Evolutionary conservation across 2,329 filamentous ascomycete species (phyloP).

Genomic region (Penicillium freii): DNA sequence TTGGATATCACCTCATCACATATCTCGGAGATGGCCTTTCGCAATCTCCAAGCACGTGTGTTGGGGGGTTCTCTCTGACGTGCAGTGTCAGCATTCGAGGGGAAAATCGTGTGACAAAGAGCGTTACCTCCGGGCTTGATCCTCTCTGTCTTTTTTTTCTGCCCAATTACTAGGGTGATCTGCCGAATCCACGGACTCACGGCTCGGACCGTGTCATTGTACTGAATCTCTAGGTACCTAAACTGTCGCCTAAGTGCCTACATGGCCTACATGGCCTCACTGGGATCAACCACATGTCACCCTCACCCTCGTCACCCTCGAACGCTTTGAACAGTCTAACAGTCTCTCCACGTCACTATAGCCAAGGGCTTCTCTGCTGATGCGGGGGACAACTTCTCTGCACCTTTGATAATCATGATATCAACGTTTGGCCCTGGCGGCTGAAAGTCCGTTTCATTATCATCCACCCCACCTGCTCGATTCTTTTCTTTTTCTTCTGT

Average conservation of each 20-base stretch:
- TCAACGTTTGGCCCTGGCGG: slow-evolving; percentile 14
- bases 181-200: slow-evolving; percentile 18
- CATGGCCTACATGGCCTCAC: background rate
- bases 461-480: slow-evolving; percentile 22
- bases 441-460: slow-evolving; percentile 13
- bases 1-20: background rate
- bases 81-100: slow-evolving; percentile 1
- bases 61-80: slow-evolving; percentile 5
- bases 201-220: slow-evolving; percentile 30
- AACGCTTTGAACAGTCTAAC: slow-evolving; percentile 25
- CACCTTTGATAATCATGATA: slow-evolving; percentile 15
- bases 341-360: slow-evolving; percentile 34
- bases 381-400: slow-evolving; percentile 24
- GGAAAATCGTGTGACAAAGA: slow-evolving; percentile 16
- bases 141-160: slow-evolving; percentile 23
- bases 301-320: background rate
- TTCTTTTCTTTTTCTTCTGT: slow-evolving; percentile 3
- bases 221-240: slow-evolving; percentile 4
- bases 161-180: slow-evolving; percentile 26
- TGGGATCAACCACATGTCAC: background rate
- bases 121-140: slow-evolving; percentile 7
- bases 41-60: slow-evolving; percentile 9
- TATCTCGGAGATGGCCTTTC: background rate
- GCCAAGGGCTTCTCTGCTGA: slow-evolving; percentile 16
- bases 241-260: background rate